Base-by-base conservation (phyloP, 2,329 filamentous ascomycete species). In the Triangularia setosa region DNA sequence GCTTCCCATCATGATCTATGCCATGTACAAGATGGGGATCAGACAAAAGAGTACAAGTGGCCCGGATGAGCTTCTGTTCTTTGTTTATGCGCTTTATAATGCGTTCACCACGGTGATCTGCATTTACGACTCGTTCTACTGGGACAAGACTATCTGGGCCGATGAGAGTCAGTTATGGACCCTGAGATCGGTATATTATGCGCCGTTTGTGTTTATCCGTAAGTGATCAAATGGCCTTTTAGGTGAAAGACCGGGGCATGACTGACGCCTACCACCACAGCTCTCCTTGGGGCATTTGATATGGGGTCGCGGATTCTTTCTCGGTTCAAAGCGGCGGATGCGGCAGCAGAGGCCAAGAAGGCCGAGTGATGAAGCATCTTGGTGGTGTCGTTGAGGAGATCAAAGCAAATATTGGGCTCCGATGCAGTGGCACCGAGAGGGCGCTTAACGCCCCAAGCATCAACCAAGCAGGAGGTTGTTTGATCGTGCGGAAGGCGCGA, bases 181-280 rank as follows among this genome's bases (percentile, higher is more conserved):
- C 27, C 74, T 87, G 55, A 68, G 84, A 4, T 80, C 77, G 62
- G 79, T 81, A 16, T 75, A 84, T 0, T 85, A 85, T 70, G 76
- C 80, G 2, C 81, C 83, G 0, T 87, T 82, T 75, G 72, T 81
- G 11, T 72, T 81, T 1, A 73, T 87, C 59, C 83, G 84, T 87
- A 69, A 80, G 84, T 79, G 0, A 8, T 33, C 7, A 30, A 21
- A 12, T 8, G n/a, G n/a, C 40, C 24, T 11, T n/a, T 4, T 11
- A 52, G n/a, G 4, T 25, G 5, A 21, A n/a, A 3, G 57, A 30
- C 2, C 27, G 30, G 25, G 24, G 11, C 4, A n/a, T 23, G 33
- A 57, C 14, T 60, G 16, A 63, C 40, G 6, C 40, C 21, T 68
- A 21, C 58, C 61, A 44, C 7, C 6, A 16, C 58, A 87, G 84